A percentile compares a stretch with the other conserved stretches of the same genome.
Conservation (phyloP, 345 rosid genomes). For the Rhizophora mangle region DNA sequence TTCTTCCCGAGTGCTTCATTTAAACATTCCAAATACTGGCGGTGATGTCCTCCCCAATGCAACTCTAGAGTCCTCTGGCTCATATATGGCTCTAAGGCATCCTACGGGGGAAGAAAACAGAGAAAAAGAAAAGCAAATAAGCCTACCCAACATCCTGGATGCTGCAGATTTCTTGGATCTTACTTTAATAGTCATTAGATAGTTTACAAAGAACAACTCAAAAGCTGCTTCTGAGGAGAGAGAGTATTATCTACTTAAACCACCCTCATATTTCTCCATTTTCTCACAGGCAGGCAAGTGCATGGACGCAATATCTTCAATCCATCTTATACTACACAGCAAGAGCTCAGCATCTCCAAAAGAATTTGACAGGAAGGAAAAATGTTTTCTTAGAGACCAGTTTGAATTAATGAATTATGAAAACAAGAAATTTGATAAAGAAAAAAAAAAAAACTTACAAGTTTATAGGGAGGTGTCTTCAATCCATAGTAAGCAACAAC, state of each 20-base stretch:
- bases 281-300: too few relatives aligned
- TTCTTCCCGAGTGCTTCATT: constrained; percentile 60
- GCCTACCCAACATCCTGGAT: not conserved
- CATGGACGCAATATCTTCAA: too few relatives aligned
- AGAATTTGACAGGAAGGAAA: not conserved
- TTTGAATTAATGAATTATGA: not conserved
- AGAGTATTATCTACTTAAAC: too few relatives aligned
- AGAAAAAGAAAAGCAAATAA: not conserved
- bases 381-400: not conserved
- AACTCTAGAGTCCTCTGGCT: constrained; percentile 62
- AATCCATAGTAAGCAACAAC: constrained; percentile 68
- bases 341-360: not conserved
- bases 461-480: constrained; percentile 83
- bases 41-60: constrained; percentile 81
- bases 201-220: too few relatives aligned
- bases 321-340: too few relatives aligned
- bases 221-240: too few relatives aligned
- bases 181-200: too few relatives aligned
- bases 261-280: too few relatives aligned
- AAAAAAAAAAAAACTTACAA: constrained; percentile 42
- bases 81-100: constrained; percentile 90
- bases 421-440: not conserved
- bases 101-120: constrained; percentile 34
- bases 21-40: constrained; percentile 60
- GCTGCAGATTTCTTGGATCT: too few relatives aligned